Base-by-base conservation (phyloP, 768 basidiomycete genomes). In the Podaxis sp. region DNA sequence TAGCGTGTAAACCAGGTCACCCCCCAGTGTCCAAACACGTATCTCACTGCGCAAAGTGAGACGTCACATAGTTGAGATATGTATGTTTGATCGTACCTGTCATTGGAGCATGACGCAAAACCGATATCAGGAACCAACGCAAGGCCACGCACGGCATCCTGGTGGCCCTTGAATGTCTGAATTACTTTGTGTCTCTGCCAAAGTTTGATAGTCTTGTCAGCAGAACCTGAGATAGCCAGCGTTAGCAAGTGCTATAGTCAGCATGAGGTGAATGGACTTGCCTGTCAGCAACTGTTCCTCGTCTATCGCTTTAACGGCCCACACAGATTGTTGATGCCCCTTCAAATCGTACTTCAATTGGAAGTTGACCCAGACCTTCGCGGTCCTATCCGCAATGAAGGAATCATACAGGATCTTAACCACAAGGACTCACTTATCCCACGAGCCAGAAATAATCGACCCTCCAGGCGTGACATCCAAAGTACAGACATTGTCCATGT, bases 31-130 rank as follows among this genome's bases (percentile, higher is more conserved):
- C 92, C 96, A 99, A 19, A 97, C 87, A 53, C 89, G 91, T 66
- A 99, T 91, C 74, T 95, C 90, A 66, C 96, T 97, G 17, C n/a
- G 46, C 8, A 64, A 27, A 7, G 4, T 49, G 25, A 64, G 60
- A 41, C 12, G 27, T 54, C 56, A 63, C 33, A 46, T 22, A 49
- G 38, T 17, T n/a, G 27, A 19, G 29, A 13, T n/a, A 19, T 22
- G 33, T 53, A 27, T 41, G n/a, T 46, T 36, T 51, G 12, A 70
- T 29, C 77, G 64, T 61, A 91, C 93, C 90, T 92, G 72, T 99
- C 97, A 68, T 99, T 98, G 15, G 91, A 92, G 66, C 93, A 96
- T 47, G 94, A 97, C 54, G 92, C 97, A 72, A 99, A 99, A 5
- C 94, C 93, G 65, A 93, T 86, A 70, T 94, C 90, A 13, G 89